A percentile compares a stretch with the other conserved stretches of the same genome.
Conservation (phyloP, 1,139 yeast genomes). For the Candida labiduridarum region DNA sequence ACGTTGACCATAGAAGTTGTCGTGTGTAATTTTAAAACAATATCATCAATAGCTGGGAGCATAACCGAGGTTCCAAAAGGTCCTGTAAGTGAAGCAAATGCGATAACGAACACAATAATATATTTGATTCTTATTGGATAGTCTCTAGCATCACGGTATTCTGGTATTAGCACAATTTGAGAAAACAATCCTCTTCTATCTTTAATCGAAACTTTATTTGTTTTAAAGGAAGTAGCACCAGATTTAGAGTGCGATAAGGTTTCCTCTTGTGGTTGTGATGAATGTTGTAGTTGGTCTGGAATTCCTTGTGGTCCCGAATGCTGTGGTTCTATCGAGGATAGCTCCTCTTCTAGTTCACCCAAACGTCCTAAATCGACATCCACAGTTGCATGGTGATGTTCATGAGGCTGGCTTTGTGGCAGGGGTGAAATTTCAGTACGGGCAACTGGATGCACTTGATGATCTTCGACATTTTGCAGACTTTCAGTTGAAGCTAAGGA, state of each 20-base stretch:
- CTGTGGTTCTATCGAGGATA: conserved; percentile 11
- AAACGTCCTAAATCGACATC: conserved; percentile 13
- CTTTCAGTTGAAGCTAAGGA: conserved; percentile 12
- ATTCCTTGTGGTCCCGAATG: conserved; percentile 5
- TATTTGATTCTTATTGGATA: conserved; percentile 54
- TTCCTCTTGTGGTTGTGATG: background rate
- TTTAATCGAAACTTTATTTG: conserved; percentile 39
- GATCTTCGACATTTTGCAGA: conserved; percentile 5
- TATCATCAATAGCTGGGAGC: conserved; percentile 73
- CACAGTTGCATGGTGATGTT: conserved; percentile 5
- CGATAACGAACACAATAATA: conserved; percentile 63
- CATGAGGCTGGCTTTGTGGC: background rate
- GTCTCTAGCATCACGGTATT: conserved; percentile 70
- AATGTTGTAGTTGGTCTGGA: background rate
- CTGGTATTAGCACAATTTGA: conserved; percentile 61
- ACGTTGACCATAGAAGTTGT: conserved; percentile 64
- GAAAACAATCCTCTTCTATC: conserved; percentile 60
- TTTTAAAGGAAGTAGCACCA: conserved; percentile 14
- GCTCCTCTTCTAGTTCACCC: conserved; percentile 10
- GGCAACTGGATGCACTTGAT: background rate
- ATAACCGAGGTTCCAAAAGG: conserved; percentile 93
- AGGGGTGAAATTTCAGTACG: background rate
- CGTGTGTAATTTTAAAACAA: conserved; percentile 58
- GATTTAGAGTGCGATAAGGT: conserved; percentile 4
- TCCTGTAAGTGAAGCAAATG: conserved; percentile 76